A percentile compares a stretch with the other conserved stretches of the same genome.
Evolutionary conservation across 192 early-diverging fungal genomes (phyloP).

Genomic region (Pilaira anomala): DNA sequence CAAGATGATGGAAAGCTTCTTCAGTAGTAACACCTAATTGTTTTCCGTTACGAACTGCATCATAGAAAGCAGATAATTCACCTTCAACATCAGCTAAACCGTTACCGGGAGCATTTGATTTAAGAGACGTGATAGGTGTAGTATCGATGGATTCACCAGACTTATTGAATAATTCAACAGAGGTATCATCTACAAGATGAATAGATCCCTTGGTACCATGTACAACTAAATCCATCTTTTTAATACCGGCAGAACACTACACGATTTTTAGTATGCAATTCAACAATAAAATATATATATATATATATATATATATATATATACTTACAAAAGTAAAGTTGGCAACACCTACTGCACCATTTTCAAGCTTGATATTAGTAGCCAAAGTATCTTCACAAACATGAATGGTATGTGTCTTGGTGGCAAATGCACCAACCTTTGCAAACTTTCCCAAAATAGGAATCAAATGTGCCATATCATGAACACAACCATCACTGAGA

Average conservation of each 20-base stretch:
- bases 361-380: constrained; percentile 19
- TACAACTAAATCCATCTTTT: constrained; percentile 18
- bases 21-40: constrained; percentile 19
- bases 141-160: constrained; percentile 13
- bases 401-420: constrained; percentile 27
- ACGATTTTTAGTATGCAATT: not conserved
- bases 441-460: constrained; percentile 29
- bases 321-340: constrained; percentile 40
- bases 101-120: not conserved
- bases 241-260: constrained; percentile 30
- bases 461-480: constrained; percentile 31
- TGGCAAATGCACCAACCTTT: constrained; percentile 26
- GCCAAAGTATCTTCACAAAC: constrained; percentile 31
- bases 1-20: constrained; percentile 37
- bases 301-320: not conserved
- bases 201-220: constrained; percentile 30
- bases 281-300: not conserved
- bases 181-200: constrained; percentile 13
- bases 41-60: constrained; percentile 18
- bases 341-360: constrained; percentile 29
- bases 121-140: not conserved
- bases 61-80: constrained; percentile 28
- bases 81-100: constrained; percentile 37
- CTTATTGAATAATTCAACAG: constrained; percentile 17
- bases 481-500: constrained; percentile 37